phyloP scores from a whole-genome alignment of 2,329 filamentous ascomycete species.

The Colletotrichum tofieldiae region DNA sequence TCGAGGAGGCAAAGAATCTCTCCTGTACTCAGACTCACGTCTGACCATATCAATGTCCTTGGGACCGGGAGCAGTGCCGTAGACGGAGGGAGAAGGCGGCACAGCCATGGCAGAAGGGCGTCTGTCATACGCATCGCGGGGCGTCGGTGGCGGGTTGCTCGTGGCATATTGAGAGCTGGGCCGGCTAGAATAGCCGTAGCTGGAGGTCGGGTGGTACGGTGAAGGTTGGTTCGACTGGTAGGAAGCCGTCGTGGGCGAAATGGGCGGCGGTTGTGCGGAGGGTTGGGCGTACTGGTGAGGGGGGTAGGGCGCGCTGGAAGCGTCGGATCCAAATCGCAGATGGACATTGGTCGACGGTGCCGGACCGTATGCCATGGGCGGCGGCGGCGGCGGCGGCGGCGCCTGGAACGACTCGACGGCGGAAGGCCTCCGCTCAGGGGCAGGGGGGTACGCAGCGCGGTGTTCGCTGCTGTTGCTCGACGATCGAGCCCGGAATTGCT shows the following conservation, averaged over 20 bases:
- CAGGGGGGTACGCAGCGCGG: conserved; percentile 56
- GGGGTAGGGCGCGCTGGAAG: conserved; percentile 56
- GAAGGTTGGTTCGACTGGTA: conserved; percentile 57
- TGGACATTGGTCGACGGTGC: conserved; percentile 46
- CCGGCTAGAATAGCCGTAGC: conserved; percentile 50
- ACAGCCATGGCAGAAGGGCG: conserved; percentile 55
- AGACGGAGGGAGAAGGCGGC: conserved; percentile 57
- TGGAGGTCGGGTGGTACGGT: conserved; percentile 62
- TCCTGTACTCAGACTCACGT: conserved; percentile 42
- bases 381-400: conserved; percentile 55
- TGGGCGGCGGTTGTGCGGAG: conserved; percentile 50
- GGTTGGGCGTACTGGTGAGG: conserved; percentile 52
- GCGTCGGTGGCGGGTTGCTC: conserved; percentile 48
- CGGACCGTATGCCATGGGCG: conserved; percentile 49
- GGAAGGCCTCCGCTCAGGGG: conserved; percentile 63
- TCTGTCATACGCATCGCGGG: conserved; percentile 56
- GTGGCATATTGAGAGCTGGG: conserved; percentile 51
- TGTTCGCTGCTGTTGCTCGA: conserved; percentile 72
- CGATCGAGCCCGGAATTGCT: conserved; percentile 67
- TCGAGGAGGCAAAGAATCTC: conserved; percentile 49
- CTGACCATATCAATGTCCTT: conserved; percentile 21
- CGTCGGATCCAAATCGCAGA: conserved; percentile 56
- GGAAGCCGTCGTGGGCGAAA: conserved; percentile 51
- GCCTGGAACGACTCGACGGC: conserved; percentile 62
- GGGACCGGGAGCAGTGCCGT: conserved; percentile 25